Percentiles rank a stretch among this genome's conserved stretches.
These are phyloP conservation scores for Papiliotrema flavescens DNA, from an alignment of 1,284 basidiomycete species.

Conservation along the genomic window DNA sequence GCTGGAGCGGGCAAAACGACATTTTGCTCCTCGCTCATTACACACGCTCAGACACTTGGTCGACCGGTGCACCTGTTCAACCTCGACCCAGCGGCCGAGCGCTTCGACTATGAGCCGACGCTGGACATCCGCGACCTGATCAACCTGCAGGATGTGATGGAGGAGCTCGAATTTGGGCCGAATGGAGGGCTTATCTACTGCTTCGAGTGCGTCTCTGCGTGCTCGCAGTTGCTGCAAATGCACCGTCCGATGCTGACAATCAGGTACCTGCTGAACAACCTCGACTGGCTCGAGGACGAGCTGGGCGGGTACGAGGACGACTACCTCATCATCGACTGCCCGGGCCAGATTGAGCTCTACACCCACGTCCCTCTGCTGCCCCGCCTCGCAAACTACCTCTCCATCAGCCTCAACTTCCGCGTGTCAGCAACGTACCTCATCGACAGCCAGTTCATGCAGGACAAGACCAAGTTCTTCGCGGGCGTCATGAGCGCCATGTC, in stretches of 20 bases:
- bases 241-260: background rate
- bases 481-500: constrained; percentile 98
- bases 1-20: constrained; percentile 98
- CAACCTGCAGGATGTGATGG: constrained; percentile 93
- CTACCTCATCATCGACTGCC: constrained; percentile 97
- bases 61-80: constrained; percentile 92
- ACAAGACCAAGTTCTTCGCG: constrained; percentile 97
- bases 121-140: constrained; percentile 96
- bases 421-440: constrained; percentile 85
- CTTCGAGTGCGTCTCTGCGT: constrained; percentile 79
- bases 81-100: constrained; percentile 92
- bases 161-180: constrained; percentile 89
- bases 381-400: constrained; percentile 65
- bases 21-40: constrained; percentile 83
- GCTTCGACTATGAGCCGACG: constrained; percentile 87
- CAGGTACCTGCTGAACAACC: constrained; percentile 92
- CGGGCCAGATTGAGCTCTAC: constrained; percentile 98
- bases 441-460: constrained; percentile 98
- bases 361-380: constrained; percentile 97
- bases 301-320: constrained; percentile 93
- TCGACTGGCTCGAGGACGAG: constrained; percentile 99
- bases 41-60: constrained; percentile 79
- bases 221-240: background rate
- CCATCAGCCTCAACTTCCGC: constrained; percentile 64
- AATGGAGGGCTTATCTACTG: constrained; percentile 98